These are phyloP conservation scores for Passiflora organensis DNA, from an alignment of 345 rosid species.

Conservation along the genomic window DNA sequence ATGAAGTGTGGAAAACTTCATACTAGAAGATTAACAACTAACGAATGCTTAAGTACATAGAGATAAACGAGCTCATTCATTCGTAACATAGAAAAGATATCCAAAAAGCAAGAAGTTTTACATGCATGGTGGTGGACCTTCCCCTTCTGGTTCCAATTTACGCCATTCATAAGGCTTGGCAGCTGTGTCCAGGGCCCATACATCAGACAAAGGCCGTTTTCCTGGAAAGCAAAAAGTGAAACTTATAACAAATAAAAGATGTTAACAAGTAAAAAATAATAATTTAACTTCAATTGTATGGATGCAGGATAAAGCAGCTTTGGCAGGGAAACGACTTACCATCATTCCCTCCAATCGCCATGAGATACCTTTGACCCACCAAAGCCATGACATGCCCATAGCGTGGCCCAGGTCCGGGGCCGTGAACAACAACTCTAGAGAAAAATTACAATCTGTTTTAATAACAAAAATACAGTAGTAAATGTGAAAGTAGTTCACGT, in stretches of 20 bases:
- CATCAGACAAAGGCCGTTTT: slow-evolving; percentile 95
- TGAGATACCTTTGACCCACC: slow-evolving; percentile 98
- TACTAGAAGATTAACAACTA: too few species aligned
- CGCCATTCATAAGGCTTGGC: slow-evolving; percentile 99
- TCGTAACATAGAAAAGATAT: too few species aligned
- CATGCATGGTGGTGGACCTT: slow-evolving; percentile 99
- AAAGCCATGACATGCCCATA: slow-evolving; percentile 99
- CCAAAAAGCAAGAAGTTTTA: slow-evolving; percentile 37
- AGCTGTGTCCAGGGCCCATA: slow-evolving; percentile 99
- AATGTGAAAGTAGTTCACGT: slow-evolving; percentile 4
- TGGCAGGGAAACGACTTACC: slow-evolving; percentile 40
- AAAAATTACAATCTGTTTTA: slow-evolving; percentile 21
- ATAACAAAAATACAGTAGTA: not conserved
- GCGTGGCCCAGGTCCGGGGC: slow-evolving; percentile 99
- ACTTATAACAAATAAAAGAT: not conserved
- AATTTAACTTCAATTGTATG: too few species aligned
- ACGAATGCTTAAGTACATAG: too few species aligned
- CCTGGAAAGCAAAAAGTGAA: slow-evolving; percentile 42
- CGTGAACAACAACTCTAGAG: slow-evolving; percentile 93
- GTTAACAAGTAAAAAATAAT: not conserved
- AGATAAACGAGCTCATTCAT: too few species aligned
- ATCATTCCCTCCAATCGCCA: slow-evolving; percentile 99
- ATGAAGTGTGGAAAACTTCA: too few species aligned
- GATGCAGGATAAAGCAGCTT: not conserved
- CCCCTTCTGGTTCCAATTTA: slow-evolving; percentile 99